Percentiles rank a stretch among this genome's conserved stretches.
These are phyloP conservation scores for Sporothrix inflata DNA, from an alignment of 2,329 filamentous ascomycete genomes.

Conservation along the genomic window DNA sequence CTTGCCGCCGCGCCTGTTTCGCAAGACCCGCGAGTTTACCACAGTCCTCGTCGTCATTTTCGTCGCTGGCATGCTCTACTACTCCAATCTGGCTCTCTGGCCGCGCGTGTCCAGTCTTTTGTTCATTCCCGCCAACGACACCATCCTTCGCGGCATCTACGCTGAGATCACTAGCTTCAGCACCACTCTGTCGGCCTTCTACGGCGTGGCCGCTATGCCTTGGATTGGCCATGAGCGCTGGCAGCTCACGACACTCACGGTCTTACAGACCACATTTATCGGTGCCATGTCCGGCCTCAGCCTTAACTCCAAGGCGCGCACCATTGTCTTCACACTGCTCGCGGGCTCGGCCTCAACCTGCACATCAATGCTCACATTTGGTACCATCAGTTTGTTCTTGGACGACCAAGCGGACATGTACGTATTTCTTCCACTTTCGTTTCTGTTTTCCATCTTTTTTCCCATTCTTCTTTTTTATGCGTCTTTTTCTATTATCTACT, in stretches of 20 bases:
- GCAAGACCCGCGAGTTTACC: conserved; percentile 25
- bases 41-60: conserved; percentile 33
- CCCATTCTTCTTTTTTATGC: no score
- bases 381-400: conserved; percentile 42
- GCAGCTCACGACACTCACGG: conserved; percentile 41
- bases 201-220: conserved; percentile 36
- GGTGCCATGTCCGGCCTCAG: conserved; percentile 41
- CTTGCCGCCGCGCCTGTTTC: conserved; percentile 24
- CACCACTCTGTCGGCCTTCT: conserved; percentile 36
- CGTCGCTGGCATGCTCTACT: conserved; percentile 38
- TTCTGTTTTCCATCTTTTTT: background rate
- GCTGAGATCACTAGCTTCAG: conserved; percentile 36
- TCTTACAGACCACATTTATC: conserved; percentile 40
- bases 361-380: conserved; percentile 40
- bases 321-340: conserved; percentile 40
- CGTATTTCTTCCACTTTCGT: background rate
- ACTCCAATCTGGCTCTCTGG: conserved; percentile 37
- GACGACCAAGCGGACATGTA: conserved; percentile 42
- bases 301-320: conserved; percentile 40
- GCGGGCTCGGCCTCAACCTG: conserved; percentile 38
- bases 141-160: conserved; percentile 37
- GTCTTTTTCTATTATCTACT: background rate
- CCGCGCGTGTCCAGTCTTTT: conserved; percentile 37
- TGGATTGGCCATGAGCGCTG: conserved; percentile 37
- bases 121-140: conserved; percentile 36